phyloP scores from a whole-genome alignment of 2,329 filamentous ascomycete species.

The Penicillium sp. region DNA sequence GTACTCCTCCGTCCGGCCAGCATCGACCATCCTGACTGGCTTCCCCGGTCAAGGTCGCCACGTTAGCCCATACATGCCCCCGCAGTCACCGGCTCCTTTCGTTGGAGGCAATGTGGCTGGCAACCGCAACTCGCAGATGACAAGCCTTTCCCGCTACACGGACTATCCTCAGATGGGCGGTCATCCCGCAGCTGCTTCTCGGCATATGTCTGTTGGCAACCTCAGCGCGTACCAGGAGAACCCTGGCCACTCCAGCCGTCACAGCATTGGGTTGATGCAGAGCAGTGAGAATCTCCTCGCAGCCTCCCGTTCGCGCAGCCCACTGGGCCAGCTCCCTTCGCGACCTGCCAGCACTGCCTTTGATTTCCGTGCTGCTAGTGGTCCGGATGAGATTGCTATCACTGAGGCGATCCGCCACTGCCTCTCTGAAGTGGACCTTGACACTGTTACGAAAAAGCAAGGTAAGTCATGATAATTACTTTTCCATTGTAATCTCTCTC shows the following conservation, averaged over 20 bases:
- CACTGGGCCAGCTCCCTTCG: conserved; percentile 52
- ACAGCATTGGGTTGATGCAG: conserved; percentile 49
- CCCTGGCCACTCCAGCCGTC: conserved; percentile 39
- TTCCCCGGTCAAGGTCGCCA: conserved; percentile 68
- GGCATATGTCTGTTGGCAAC: conserved; percentile 64
- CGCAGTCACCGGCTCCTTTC: conserved; percentile 76
- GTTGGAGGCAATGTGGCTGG: conserved; percentile 52
- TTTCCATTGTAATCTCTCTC: not conserved
- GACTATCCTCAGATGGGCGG: conserved; percentile 56
- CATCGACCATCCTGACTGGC: conserved; percentile 83
- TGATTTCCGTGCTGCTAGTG: conserved; percentile 62
- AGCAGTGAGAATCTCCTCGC: conserved; percentile 51
- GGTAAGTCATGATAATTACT: conserved; percentile 44
- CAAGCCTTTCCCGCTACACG: conserved; percentile 65
- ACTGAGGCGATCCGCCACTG: conserved; percentile 82
- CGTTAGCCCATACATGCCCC: conserved; percentile 72
- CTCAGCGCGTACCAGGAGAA: conserved; percentile 53
- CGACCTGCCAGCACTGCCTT: conserved; percentile 58
- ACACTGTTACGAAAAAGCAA: conserved; percentile 99
- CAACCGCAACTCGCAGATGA: conserved; percentile 72
- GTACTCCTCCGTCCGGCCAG: conserved; percentile 87
- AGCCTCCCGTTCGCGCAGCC: conserved; percentile 49
- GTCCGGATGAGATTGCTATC: conserved; percentile 79
- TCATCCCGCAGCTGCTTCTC: conserved; percentile 41
- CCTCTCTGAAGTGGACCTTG: conserved; percentile 84